A percentile compares a stretch with the other conserved stretches of the same genome.
Evolutionary conservation across 1,284 basidiomycete genomes (phyloP).

Genomic region (Ustilago hordei): DNA sequence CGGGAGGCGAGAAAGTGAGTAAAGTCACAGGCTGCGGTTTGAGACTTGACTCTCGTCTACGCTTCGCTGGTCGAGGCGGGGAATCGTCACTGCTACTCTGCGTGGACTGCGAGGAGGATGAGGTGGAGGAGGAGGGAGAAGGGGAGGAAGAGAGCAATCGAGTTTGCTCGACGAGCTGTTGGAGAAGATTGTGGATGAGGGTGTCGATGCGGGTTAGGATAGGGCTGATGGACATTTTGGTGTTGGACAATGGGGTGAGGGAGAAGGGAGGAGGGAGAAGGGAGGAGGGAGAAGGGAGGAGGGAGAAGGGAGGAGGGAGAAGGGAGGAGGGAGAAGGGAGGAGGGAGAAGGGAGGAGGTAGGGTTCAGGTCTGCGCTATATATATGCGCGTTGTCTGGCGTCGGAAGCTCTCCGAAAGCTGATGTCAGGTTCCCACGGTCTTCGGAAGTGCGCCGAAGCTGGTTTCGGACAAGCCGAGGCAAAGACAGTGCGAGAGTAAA

Average conservation of each 20-base stretch:
- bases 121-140: not conserved
- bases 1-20: not conserved
- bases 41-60: not conserved
- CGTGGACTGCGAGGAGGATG: not conserved
- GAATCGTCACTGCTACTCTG: not conserved
- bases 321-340: not conserved
- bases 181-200: slow-evolving; percentile 17
- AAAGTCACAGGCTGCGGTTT: not conserved
- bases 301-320: not conserved
- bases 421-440: not conserved
- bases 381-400: not conserved
- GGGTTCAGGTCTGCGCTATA: not conserved
- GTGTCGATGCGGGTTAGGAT: slow-evolving; percentile 25
- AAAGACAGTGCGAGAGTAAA: not conserved
- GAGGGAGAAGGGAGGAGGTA: not conserved
- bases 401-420: not conserved
- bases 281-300: not conserved
- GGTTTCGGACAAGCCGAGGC: not conserved
- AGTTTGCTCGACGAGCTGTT: slow-evolving; percentile 16
- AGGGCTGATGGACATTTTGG: slow-evolving; percentile 1
- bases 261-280: not conserved
- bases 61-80: slow-evolving; percentile 1
- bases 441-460: not conserved
- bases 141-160: not conserved
- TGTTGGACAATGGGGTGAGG: not conserved